These are phyloP conservation scores for Streptanthus diversifolius DNA, from an alignment of 345 rosid genomes.

Conservation along the genomic window DNA sequence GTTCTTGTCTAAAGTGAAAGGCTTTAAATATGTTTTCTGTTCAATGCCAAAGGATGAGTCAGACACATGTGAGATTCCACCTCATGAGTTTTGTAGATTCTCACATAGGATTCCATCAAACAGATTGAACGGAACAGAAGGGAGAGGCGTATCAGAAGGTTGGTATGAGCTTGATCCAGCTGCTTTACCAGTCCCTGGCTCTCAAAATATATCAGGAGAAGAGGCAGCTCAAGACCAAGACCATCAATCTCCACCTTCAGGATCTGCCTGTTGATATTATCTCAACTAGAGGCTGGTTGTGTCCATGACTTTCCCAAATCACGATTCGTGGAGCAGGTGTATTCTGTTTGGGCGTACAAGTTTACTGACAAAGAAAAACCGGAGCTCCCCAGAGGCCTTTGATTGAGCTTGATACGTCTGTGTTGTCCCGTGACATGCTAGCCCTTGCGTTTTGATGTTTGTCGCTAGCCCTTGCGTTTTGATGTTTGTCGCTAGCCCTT, in stretches of 20 bases:
- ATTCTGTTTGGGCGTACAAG: conserved; percentile 25
- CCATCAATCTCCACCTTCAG: conserved; percentile 22
- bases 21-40: conserved; percentile 61
- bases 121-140: conserved; percentile 67
- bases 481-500: conserved; percentile 5
- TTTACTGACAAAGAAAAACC: conserved; percentile 4
- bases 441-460: conserved; percentile 10
- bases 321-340: neutral
- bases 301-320: neutral
- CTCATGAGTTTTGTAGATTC: conserved; percentile 55
- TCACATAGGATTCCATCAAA: conserved; percentile 69
- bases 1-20: conserved; percentile 60
- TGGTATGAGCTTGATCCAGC: conserved; percentile 86
- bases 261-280: conserved; percentile 19
- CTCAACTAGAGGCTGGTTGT: neutral
- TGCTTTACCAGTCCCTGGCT: conserved; percentile 46
- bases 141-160: conserved; percentile 54
- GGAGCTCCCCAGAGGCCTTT: conserved; percentile 7
- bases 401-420: neutral
- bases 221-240: neutral
- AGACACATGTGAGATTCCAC: conserved; percentile 34
- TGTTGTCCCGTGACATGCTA: conserved; percentile 15
- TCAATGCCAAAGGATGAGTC: conserved; percentile 28
- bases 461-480: too few species aligned
- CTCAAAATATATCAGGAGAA: conserved; percentile 5